A percentile compares a stretch with the other conserved stretches of the same genome.
These are phyloP conservation scores for Aspergillus thermomutatus DNA, from an alignment of 2,329 filamentous ascomycete genomes.

Conservation along the genomic window DNA sequence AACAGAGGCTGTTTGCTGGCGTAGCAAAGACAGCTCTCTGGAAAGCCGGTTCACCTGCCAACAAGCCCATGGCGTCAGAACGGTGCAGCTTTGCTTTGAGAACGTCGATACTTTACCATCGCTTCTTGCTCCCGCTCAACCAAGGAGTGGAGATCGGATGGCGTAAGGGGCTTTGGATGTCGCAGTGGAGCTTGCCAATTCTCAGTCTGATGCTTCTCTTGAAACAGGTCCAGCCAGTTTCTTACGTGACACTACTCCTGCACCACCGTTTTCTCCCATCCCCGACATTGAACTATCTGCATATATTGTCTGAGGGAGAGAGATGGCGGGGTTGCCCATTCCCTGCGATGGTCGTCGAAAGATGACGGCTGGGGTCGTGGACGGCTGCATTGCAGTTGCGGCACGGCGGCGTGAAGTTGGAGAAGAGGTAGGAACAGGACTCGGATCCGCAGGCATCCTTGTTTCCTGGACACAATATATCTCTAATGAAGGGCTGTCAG, in stretches of 20 bases:
- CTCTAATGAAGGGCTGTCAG: not conserved
- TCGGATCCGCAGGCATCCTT: constrained; percentile 43
- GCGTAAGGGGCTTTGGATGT: constrained; percentile 82
- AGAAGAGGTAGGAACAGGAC: constrained; percentile 37
- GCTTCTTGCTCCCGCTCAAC: constrained; percentile 95
- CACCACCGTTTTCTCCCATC: constrained; percentile 33
- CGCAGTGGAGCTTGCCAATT: constrained; percentile 64
- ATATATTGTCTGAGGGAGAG: constrained; percentile 27
- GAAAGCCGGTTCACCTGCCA: constrained; percentile 84
- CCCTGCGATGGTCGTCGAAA: constrained; percentile 48
- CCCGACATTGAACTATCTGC: constrained; percentile 23
- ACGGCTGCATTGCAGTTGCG: constrained; percentile 24
- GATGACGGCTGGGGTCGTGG: constrained; percentile 34
- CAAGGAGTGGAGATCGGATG: constrained; percentile 82
- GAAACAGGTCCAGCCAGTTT: not conserved
- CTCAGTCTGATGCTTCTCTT: constrained; percentile 1
- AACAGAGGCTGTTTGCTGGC: constrained; percentile 63
- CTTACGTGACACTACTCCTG: constrained; percentile 41
- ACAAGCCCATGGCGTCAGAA: not conserved
- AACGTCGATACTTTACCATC: constrained; percentile 58
- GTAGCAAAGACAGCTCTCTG: constrained; percentile 81
- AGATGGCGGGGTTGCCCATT: constrained; percentile 43
- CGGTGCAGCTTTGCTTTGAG: not conserved
- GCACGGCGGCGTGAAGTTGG: constrained; percentile 32
- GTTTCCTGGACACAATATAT: not conserved